Evolutionary conservation across 177 flowering plant genomes (phyloP).

Genomic region (Tripterygium wilfordii): DNA sequence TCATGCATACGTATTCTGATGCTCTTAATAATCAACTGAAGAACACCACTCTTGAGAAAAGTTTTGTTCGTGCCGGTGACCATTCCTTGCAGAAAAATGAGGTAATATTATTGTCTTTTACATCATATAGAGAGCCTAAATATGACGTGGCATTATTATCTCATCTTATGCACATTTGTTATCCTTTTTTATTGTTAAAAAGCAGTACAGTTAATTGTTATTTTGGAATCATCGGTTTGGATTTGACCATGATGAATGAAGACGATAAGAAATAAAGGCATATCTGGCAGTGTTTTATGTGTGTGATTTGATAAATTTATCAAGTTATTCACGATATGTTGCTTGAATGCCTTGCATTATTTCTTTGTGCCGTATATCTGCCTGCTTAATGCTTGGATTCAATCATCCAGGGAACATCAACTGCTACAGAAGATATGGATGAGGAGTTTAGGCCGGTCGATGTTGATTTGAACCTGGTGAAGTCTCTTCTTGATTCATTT

Average conservation of each 20-base stretch:
- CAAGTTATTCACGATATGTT: too few relatives aligned
- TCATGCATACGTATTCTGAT: conserved; percentile 69
- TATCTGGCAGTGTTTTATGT: too few relatives aligned
- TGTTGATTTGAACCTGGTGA: conserved; percentile 87
- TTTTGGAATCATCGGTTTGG: too few relatives aligned
- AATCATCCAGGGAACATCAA: conserved; percentile 55
- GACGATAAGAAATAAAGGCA: too few relatives aligned
- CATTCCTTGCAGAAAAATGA: conserved; percentile 27
- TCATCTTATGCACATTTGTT: too few relatives aligned
- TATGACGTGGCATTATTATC: not conserved
- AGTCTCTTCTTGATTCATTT: conserved; percentile 84
- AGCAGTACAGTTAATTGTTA: too few relatives aligned
- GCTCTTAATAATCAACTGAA: conserved; percentile 65
- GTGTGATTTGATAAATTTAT: too few relatives aligned
- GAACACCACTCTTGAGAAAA: conserved; percentile 55
- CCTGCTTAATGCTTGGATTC: not conserved
- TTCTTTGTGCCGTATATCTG: too few relatives aligned
- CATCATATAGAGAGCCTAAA: not conserved
- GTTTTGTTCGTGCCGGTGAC: conserved; percentile 68
- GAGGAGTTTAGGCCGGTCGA: conserved; percentile 80
- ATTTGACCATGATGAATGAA: too few relatives aligned
- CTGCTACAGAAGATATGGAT: conserved; percentile 35
- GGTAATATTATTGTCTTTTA: conserved; percentile 27
- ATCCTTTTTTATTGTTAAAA: too few relatives aligned
- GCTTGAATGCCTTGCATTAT: too few relatives aligned